These are phyloP conservation scores for Cladorrhinum samala DNA, from an alignment of 495 filamentous ascomycete genomes.

Conservation along the genomic window DNA sequence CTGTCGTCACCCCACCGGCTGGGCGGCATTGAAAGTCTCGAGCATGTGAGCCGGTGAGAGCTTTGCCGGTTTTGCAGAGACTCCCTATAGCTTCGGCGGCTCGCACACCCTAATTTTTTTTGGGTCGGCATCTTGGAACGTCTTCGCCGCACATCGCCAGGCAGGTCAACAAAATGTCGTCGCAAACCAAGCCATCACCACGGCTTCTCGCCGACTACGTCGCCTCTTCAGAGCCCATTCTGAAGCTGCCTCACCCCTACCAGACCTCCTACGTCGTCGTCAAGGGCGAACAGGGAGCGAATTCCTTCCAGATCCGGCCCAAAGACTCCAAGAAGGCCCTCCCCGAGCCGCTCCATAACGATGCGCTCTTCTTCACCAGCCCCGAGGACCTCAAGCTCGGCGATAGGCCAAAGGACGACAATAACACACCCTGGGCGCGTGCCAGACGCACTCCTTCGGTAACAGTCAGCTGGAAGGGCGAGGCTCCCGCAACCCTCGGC, in stretches of 20 bases:
- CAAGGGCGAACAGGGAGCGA: conserved; percentile 12
- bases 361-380: conserved; percentile 36
- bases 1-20: too few relatives aligned
- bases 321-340: conserved; percentile 11
- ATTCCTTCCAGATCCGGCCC: conserved; percentile 21
- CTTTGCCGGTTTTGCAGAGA: not conserved
- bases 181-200: conserved; percentile 8
- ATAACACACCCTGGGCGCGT: conserved; percentile 43
- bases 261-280: conserved; percentile 36
- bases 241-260: conserved; percentile 44
- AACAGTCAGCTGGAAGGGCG: conserved; percentile 29
- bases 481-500: conserved; percentile 41
- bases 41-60: not conserved
- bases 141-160: not conserved
- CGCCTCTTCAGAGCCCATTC: conserved; percentile 30
- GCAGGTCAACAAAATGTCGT: conserved; percentile 5
- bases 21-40: too few relatives aligned
- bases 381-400: conserved; percentile 40
- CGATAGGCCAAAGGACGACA: conserved; percentile 38
- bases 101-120: not conserved
- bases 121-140: not conserved
- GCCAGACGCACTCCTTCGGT: conserved; percentile 39
- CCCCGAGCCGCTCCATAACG: conserved; percentile 30
- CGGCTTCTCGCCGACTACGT: conserved; percentile 19
- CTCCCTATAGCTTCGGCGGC: not conserved